Base-by-base conservation (phyloP, 352 stramenopile species). In the Phytophthora idaei region DNA sequence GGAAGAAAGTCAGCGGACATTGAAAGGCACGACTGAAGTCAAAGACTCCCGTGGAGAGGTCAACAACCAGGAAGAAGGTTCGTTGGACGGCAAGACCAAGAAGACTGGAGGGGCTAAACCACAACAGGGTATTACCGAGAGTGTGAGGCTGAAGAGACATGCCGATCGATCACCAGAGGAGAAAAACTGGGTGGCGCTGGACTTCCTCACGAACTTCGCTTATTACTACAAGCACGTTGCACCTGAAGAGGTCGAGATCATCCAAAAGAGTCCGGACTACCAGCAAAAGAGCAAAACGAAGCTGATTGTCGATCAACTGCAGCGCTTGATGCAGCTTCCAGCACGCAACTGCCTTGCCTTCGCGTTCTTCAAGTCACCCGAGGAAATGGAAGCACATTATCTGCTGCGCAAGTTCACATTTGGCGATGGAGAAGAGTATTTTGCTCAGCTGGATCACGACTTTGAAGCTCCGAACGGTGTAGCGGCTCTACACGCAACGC, bases 351-450 rank as follows among this genome's bases (percentile, higher is more conserved):
- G 73, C 11, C 80, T 95, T 32, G 87, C 87, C 1, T 74, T 93
- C 14, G 81, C 85, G 9, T 95, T 95, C 56, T 60, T 93, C 37
- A 93, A 89, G 57, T 71, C 73, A 0, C 42, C 46, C 5, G 76
- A 81, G 11, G 84, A 93, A 61, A 71, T 93, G 21, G 64, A 83
- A 14, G 81, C 77, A 0, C 81, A 93, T 47, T 64, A 53, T 9
- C 57, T 95, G 21, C 52, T 95, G 1, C 76, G 84, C 11, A 91
- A 90, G 61, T 95, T 86, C 50, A 83, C 83, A 7, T 89, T 85
- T 58, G 80, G 78, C 0, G 85, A 95, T 47, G 87, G 87, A 5
- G 83, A 92, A 52, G 78, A 73, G 5, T 60, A 89, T 41, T 89
- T 89, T 57, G 76, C 75, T 11, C 62, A 76, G 29, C 34, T 76